A percentile compares a stretch with the other conserved stretches of the same genome.
Conservation (phyloP, 2,329 filamentous ascomycete genomes). For the Aspergillus versicolor region DNA sequence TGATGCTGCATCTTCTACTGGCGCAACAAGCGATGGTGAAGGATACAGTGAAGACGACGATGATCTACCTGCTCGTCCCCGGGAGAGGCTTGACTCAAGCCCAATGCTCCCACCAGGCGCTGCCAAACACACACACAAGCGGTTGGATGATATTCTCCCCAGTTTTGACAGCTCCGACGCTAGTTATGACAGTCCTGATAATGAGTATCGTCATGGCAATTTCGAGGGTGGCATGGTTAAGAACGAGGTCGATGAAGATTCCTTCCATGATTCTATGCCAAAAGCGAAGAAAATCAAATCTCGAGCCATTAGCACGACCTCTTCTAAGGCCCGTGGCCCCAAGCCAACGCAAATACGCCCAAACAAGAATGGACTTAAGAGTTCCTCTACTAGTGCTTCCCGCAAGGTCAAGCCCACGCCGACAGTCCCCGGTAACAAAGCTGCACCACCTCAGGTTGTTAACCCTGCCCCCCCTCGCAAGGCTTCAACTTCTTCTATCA, state of each 20-base stretch:
- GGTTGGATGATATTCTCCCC: constrained; percentile 53
- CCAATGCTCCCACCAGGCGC: constrained; percentile 45
- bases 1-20: constrained; percentile 79
- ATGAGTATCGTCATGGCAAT: constrained; percentile 55
- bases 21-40: constrained; percentile 77
- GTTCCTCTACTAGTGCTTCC: constrained; percentile 27
- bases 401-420: constrained; percentile 40
- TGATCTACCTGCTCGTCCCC: constrained; percentile 47
- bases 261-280: constrained; percentile 27
- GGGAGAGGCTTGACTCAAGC: constrained; percentile 44
- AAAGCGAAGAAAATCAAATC: constrained; percentile 55
- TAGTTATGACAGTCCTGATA: constrained; percentile 62
- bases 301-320: constrained; percentile 38
- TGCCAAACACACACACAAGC: constrained; percentile 48
- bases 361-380: constrained; percentile 37
- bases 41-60: constrained; percentile 62
- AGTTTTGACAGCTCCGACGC: constrained; percentile 59
- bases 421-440: constrained; percentile 29
- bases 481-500: constrained; percentile 58
- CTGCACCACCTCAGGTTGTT: constrained; percentile 36
- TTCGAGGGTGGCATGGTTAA: constrained; percentile 54
- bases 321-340: constrained; percentile 29
- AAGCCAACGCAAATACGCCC: constrained; percentile 29
- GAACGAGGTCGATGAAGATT: constrained; percentile 51
- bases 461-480: constrained; percentile 53